phyloP scores from a whole-genome alignment of 2,329 filamentous ascomycete genomes.

The Acrocalymma vagum region DNA sequence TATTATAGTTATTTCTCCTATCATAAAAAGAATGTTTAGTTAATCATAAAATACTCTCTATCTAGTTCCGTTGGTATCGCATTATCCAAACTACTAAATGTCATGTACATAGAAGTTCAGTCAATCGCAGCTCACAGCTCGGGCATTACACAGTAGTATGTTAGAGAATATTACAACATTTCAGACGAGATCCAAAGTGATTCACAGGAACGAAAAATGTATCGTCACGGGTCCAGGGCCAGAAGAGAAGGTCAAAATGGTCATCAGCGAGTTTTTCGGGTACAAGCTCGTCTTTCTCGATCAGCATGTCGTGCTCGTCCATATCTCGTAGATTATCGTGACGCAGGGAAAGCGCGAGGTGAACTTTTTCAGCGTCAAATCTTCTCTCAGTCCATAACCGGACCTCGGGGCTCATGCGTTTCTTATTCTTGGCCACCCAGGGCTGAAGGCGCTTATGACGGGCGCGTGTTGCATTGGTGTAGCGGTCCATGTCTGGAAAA shows the following conservation, averaged over 20 bases:
- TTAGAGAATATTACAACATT: slow-evolving; percentile 2
- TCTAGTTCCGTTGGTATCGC: too few species aligned
- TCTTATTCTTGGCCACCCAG: slow-evolving; percentile 22
- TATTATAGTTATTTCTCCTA: too few species aligned
- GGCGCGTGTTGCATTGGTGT: slow-evolving; percentile 12
- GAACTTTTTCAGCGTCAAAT: slow-evolving; percentile 11
- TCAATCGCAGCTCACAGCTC: too few species aligned
- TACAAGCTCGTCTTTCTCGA: slow-evolving; percentile 12
- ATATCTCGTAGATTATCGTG: slow-evolving; percentile 15
- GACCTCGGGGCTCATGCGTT: slow-evolving; percentile 21
- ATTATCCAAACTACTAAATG: too few species aligned
- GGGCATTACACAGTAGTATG: not conserved
- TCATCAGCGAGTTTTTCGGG: slow-evolving; percentile 23
- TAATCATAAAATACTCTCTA: too few species aligned
- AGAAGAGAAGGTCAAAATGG: slow-evolving; percentile 15
- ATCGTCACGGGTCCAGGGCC: slow-evolving; percentile 18
- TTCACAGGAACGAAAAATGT: slow-evolving; percentile 10
- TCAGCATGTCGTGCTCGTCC: not conserved
- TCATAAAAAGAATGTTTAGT: too few species aligned
- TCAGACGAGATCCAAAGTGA: slow-evolving; percentile 2
- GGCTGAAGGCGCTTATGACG: slow-evolving; percentile 20
- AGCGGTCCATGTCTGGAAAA: not conserved
- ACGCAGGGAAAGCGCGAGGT: slow-evolving; percentile 9
- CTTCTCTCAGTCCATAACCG: slow-evolving; percentile 16
- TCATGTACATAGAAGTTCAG: too few species aligned